Conservation (phyloP, 169 alveolate genomes). For the Plasmodium knowlesi region DNA sequence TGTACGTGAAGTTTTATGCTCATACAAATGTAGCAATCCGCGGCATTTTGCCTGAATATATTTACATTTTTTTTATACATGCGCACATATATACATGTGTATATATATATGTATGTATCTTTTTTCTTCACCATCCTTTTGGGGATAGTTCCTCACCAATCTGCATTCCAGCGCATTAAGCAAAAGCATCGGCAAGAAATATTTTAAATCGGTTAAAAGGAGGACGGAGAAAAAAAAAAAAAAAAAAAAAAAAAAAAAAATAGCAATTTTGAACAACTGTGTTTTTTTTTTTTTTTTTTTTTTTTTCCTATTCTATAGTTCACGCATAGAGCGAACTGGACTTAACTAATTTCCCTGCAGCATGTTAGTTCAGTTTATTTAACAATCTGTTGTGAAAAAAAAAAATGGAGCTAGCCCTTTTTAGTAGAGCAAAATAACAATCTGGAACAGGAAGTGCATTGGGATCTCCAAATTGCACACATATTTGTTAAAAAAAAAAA, state of each 20-base stretch:
- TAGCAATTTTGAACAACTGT: slow-evolving; percentile 27
- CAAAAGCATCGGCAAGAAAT: background rate
- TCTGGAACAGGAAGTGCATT: background rate
- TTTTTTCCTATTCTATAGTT: background rate
- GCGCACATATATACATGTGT: too few species aligned
- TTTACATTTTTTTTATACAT: background rate
- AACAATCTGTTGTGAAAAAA: background rate
- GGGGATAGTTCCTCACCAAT: background rate
- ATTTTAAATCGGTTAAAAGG: background rate
- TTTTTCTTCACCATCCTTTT: background rate
- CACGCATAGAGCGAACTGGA: background rate
- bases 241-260: slow-evolving; percentile 4
- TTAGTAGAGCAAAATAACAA: background rate
- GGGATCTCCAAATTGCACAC: background rate
- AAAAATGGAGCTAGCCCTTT: background rate
- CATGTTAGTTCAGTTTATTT: background rate
- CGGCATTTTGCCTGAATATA: background rate
- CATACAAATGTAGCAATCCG: background rate
- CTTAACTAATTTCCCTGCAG: background rate
- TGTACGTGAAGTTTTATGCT: background rate
- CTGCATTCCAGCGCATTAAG: background rate
- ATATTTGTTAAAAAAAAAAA: background rate
- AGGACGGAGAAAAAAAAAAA: background rate
- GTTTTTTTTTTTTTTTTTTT: slow-evolving; percentile 29
- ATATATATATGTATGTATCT: background rate